A percentile compares a stretch with the other conserved stretches of the same genome.
phyloP scores from a whole-genome alignment of 306 rosid species.

The Corylus americana region DNA sequence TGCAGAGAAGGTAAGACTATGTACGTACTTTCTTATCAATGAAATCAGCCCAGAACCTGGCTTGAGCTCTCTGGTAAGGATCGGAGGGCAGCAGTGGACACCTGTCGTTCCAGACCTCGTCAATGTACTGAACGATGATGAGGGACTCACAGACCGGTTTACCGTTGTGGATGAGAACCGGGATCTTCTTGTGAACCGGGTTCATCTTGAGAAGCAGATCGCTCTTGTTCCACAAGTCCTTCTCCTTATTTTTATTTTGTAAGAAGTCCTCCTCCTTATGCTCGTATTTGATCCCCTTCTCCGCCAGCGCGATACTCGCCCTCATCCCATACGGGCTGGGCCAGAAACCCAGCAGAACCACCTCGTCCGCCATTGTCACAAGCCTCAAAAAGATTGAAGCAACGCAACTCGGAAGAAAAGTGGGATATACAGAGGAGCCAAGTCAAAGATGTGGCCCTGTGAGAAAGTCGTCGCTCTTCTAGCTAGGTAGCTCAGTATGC shows the following conservation, averaged over 20 bases:
- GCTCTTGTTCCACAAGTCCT: slow-evolving; percentile 40
- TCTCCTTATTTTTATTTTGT: too few species aligned
- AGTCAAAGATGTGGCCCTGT: too few species aligned
- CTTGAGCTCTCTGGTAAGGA: slow-evolving; percentile 42
- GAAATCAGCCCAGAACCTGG: slow-evolving; percentile 43
- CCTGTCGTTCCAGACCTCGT: slow-evolving; percentile 31
- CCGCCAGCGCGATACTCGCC: slow-evolving; percentile 34
- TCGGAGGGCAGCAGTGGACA: slow-evolving; percentile 39
- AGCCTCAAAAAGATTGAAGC: too few species aligned
- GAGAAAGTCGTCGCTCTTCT: too few species aligned
- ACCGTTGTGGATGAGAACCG: slow-evolving; percentile 56
- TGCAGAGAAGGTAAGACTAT: too few species aligned
- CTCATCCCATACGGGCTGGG: slow-evolving; percentile 32
- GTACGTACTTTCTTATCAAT: slow-evolving; percentile 34
- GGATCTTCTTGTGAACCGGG: slow-evolving; percentile 51
- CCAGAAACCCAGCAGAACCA: slow-evolving; percentile 35
- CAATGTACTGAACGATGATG: slow-evolving; percentile 30
- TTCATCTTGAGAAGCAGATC: slow-evolving; percentile 46
- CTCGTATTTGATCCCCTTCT: slow-evolving; percentile 41
- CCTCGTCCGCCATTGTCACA: slow-evolving; percentile 23
- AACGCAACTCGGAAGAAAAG: too few species aligned
- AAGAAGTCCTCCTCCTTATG: slow-evolving; percentile 17
- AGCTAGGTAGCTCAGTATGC: too few species aligned
- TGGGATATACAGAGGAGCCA: too few species aligned
- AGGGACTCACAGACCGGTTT: slow-evolving; percentile 45